These are phyloP conservation scores for Furcasterigmium furcatum DNA, from an alignment of 2,329 filamentous ascomycete species.

Conservation along the genomic window DNA sequence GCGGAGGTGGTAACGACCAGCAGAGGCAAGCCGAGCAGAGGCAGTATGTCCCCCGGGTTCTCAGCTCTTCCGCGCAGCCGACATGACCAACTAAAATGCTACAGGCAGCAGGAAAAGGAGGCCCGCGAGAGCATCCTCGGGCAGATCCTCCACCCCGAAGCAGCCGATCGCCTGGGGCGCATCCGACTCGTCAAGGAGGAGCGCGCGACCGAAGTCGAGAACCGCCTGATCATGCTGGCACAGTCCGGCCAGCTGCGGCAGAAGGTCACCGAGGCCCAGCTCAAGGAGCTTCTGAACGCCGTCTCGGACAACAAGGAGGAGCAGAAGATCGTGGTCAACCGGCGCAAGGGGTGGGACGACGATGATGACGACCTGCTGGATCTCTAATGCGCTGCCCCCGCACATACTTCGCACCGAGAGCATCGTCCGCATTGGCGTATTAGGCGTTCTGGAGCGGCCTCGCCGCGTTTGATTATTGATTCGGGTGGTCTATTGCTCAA, in stretches of 20 bases:
- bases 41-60: slow-evolving; percentile 25
- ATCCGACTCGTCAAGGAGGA: slow-evolving; percentile 95
- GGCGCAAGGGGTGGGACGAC: slow-evolving; percentile 81
- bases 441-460: background rate
- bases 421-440: background rate
- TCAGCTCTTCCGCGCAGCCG: background rate
- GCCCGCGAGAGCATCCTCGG: slow-evolving; percentile 74
- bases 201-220: slow-evolving; percentile 86
- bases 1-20: slow-evolving; percentile 42
- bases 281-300: slow-evolving; percentile 86
- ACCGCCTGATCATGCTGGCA: slow-evolving; percentile 87
- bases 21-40: slow-evolving; percentile 63
- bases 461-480: background rate
- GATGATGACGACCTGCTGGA: slow-evolving; percentile 77
- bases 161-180: slow-evolving; percentile 86
- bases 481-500: background rate
- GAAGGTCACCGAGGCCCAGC: slow-evolving; percentile 88
- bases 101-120: slow-evolving; percentile 54
- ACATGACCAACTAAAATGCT: slow-evolving; percentile 13
- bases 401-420: too few species aligned
- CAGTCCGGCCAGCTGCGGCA: slow-evolving; percentile 79
- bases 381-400: slow-evolving; percentile 42
- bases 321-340: slow-evolving; percentile 82
- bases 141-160: slow-evolving; percentile 93
- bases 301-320: slow-evolving; percentile 76